Evolutionary conservation across 352 stramenopile genomes (phyloP), one percentile per base, ranked within the genome.

Genomic region (Phytophthora constricta): DNA sequence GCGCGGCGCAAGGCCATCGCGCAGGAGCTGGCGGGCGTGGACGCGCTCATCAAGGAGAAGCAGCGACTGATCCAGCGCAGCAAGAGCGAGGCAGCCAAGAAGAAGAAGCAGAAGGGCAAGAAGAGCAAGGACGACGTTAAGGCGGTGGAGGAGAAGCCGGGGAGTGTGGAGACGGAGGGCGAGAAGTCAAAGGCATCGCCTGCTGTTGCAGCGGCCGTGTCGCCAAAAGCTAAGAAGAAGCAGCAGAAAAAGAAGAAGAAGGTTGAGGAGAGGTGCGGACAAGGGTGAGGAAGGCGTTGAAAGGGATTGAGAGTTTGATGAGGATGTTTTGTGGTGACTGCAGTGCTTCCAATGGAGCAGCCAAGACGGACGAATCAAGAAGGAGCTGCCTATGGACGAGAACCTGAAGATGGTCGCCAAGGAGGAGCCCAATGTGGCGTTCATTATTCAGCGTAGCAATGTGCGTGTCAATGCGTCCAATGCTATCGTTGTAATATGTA

Each of bases 391-490:
- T 2, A 88, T 89, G 80, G 85, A 92, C 68, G 72, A 87, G 41
- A 71, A 89, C 20, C 70, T 95, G 13, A 52, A 67, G 41, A 91
- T 86, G 59, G 80, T 95, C 46, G 73, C 75, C 14, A 89, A 89
- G 42, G 75, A 85, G 20, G 87, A 95, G 49, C 82, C 84, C 8
- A 84, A 93, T 56, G 83, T 92, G 33, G 84, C 82, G 9, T 93
- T 95, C 47, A 93, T 95, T 58, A 95, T 95, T 69, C 87, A 95
- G 65, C 87, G 87, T 48, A 94, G 86, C 75, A 93, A 85, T 65
- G 86, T 94, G 50, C 55, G 84, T 74, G 13, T 39, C 23, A 17
- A 27, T 57, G 9, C 1, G 23, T 51, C 17, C 26, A n/a, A n/a
- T n/a, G n/a, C n/a, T n/a, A n/a, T n/a, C n/a, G n/a, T n/a, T n/a